These are phyloP conservation scores for Euptelea pleiosperma DNA, from an alignment of 164 flowering plant species.

Conservation along the genomic window DNA sequence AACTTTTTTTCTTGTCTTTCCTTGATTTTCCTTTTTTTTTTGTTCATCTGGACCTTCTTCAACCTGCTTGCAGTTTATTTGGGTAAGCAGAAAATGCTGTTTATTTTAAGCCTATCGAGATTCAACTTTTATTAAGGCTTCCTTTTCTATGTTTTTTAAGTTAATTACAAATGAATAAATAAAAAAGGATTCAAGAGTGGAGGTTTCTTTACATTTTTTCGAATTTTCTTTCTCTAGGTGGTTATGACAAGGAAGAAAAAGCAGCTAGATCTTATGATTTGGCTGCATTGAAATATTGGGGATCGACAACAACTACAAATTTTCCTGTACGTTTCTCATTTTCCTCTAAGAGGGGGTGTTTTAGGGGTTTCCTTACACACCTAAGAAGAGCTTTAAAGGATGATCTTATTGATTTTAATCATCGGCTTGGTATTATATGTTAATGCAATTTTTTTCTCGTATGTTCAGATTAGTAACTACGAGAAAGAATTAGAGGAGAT, in stretches of 20 bases:
- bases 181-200: too few species aligned
- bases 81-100: conserved; percentile 50
- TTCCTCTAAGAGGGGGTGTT: too few species aligned
- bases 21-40: conserved; percentile 5
- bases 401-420: too few species aligned
- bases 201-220: too few species aligned
- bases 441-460: background rate
- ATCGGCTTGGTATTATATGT: background rate
- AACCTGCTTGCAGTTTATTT: conserved; percentile 59
- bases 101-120: background rate
- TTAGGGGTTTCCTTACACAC: too few species aligned
- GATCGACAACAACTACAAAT: conserved; percentile 84
- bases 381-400: too few species aligned
- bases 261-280: conserved; percentile 95
- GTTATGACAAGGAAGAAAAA: conserved; percentile 96
- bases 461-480: conserved; percentile 61
- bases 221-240: conserved; percentile 61
- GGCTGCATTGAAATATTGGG: conserved; percentile 96
- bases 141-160: background rate
- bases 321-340: conserved; percentile 53
- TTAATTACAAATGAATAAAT: too few species aligned
- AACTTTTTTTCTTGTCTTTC: background rate
- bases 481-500: conserved; percentile 88
- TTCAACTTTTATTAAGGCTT: background rate
- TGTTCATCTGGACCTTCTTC: conserved; percentile 24